These are phyloP conservation scores for Apocynum venetum DNA, from an alignment of 257 asterid species.

Conservation along the genomic window DNA sequence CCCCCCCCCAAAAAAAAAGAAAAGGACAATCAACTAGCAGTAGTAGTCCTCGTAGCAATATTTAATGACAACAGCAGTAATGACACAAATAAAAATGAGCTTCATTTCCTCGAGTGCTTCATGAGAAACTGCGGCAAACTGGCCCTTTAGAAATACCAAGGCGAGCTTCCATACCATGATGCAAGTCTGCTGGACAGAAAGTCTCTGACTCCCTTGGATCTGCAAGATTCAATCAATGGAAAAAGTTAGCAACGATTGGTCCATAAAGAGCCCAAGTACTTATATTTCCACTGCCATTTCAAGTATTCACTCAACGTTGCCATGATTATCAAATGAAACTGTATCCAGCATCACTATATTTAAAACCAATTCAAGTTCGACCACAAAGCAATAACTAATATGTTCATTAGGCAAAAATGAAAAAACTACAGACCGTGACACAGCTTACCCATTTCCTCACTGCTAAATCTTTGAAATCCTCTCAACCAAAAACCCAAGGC, in stretches of 20 bases:
- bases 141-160: conserved; percentile 88
- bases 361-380: not conserved
- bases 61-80: not conserved
- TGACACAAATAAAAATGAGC: not conserved
- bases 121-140: conserved; percentile 71
- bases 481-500: not conserved
- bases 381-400: not conserved
- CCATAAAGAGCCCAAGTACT: not conserved
- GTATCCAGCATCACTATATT: not conserved
- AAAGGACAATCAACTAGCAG: not conserved
- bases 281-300: not conserved
- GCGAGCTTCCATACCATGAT: conserved; percentile 94
- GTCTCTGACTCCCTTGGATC: conserved; percentile 91
- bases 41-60: not conserved
- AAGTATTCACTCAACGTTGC: not conserved
- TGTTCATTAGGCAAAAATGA: not conserved
- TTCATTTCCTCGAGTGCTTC: conserved; percentile 22
- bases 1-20: not conserved
- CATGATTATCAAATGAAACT: not conserved
- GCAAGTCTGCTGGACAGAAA: conserved; percentile 66
- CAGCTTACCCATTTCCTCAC: too few relatives aligned
- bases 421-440: not conserved
- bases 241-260: conserved; percentile 11
- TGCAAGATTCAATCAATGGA: conserved; percentile 26
- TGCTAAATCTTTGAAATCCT: not conserved